Base-by-base conservation (phyloP, 768 basidiomycete genomes). In the Rhodotorula kratochvilovae region DNA sequence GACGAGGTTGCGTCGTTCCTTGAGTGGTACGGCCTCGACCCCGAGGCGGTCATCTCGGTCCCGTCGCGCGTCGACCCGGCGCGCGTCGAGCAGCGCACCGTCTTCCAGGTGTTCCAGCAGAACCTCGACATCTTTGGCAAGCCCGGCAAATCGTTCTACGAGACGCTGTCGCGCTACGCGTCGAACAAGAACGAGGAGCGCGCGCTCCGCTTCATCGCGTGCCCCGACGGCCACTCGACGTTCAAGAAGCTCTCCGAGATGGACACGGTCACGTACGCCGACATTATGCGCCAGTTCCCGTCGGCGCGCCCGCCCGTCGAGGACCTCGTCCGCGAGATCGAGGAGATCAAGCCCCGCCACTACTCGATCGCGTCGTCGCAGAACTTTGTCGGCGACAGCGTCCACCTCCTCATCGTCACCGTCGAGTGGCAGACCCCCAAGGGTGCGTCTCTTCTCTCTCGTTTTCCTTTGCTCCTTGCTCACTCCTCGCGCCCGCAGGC, bases 331-430 rank as follows among this genome's bases (percentile, higher is more conserved):
- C 91, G 91, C 81, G 87, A 84, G 66, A 93, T 94, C 77, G 90
- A 91, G 79, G 92, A 96, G 79, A 97, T 92, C 83, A 93, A 96
- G 81, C 94, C 95, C 7, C 86, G 96, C 72, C 96, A 98, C 81
- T 99, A 99, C 81, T 95, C 92, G 80, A 99, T 99, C 78, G 95
- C 96, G 31, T 92, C 90, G 75, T 87, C 92, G 45, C 95, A 98
- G 81, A 90, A 89, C 77, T 93, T 90, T 66, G 94, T 98, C 25
- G 96, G 96, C 10, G 86, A 98, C 79, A 86, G 90, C 67, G 93
- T 99, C 15, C 95, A 99, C 80, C 83, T 99, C 39, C 83, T 99
- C 68, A 89, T 99, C 71, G 96, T 99, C 46, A 94, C 92, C 2
- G 94, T 98, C 45, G 93, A 97, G 71, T 99, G 96, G 96, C 78